Evolutionary conservation across 192 early-diverging fungal genomes (phyloP), one percentile per base, ranked within the genome.

Genomic region (Coemansia sp.): DNA sequence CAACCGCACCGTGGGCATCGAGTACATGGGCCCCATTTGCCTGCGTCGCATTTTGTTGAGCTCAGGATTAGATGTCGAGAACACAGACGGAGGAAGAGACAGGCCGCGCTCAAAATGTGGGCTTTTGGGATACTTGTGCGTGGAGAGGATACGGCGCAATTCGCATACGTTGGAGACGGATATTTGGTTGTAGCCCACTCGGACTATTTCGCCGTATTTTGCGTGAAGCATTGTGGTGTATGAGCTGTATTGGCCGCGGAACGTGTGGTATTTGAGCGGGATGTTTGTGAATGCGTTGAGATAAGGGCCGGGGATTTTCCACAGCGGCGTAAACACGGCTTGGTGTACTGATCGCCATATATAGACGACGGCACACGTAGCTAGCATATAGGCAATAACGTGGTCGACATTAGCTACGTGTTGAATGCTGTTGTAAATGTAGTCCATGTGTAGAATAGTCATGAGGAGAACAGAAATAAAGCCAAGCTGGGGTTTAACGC

Each of bases 171-270:
- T 65, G 53, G 62, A 37, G 1, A 83, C 53, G 2, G 75, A 73
- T 39, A 79, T 68, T 23, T 69, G 61, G 66, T 64, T 62, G n/a
- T 35, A 24, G 15, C 73, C 73, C 0, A 80, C 49, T 22, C 82
- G 77, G n/a, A 80, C 77, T 12, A 80, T 29, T 11, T 70, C 53
- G 7, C 82, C 77, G 22, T 80, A 83, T 14, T 66, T 8, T 0
- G 21, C 49, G 38, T 83, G 81, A 3, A 78, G 41, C 15, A 3
- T 1, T 6, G 48, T 29, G 3, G 70, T 49, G 39, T 75, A 75
- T 23, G 58, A 22, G 27, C 66, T 66, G 62, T 72, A 73, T 7
- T 65, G 51, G 58, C 78, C 78, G 1, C 52, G 29, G 5, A 61
- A 11, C 2, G 48, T 60, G n/a, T 65, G 59, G 49, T 66, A 69